Evolutionary conservation across 768 basidiomycete genomes (phyloP).

Genomic region (Lactarius tabidus): DNA sequence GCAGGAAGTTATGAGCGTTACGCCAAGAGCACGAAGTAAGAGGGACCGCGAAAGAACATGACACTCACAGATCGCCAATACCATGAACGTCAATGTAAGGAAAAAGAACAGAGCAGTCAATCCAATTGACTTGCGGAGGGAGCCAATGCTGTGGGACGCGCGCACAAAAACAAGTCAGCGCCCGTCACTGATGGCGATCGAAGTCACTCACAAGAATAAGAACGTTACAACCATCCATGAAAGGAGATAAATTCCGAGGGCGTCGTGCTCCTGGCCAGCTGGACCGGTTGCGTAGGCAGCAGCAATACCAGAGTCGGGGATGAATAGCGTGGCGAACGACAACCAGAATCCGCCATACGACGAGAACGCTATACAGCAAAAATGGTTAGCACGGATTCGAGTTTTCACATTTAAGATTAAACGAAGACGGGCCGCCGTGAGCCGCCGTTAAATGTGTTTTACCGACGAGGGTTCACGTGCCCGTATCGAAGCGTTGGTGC

Average conservation of each 20-base stretch:
- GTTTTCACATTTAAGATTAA: not conserved
- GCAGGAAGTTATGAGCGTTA: conserved; percentile 25
- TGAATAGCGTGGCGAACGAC: conserved; percentile 69
- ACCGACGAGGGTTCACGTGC: not conserved
- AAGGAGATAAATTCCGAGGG: conserved; percentile 70
- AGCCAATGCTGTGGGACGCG: conserved; percentile 40
- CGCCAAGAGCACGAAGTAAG: conserved; percentile 1
- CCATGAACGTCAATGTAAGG: conserved; percentile 50
- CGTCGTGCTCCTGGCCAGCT: conserved; percentile 43
- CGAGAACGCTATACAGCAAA: conserved; percentile 53
- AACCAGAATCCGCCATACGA: conserved; percentile 89
- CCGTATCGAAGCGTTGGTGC: not conserved
- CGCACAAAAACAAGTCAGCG: not conserved
- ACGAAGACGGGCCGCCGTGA: not conserved
- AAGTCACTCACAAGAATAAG: conserved; percentile 53
- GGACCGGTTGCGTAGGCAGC: conserved; percentile 42
- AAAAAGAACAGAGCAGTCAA: conserved; percentile 49
- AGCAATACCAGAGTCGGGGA: conserved; percentile 62
- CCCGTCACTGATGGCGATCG: not conserved
- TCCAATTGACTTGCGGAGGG: conserved; percentile 47
- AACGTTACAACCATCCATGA: conserved; percentile 73
- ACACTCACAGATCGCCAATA: conserved; percentile 42
- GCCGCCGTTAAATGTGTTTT: not conserved
- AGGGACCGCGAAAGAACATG: not conserved
- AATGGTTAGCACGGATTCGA: not conserved